These are phyloP conservation scores for Quercus robur DNA, from an alignment of 306 rosid genomes.

Conservation along the genomic window DNA sequence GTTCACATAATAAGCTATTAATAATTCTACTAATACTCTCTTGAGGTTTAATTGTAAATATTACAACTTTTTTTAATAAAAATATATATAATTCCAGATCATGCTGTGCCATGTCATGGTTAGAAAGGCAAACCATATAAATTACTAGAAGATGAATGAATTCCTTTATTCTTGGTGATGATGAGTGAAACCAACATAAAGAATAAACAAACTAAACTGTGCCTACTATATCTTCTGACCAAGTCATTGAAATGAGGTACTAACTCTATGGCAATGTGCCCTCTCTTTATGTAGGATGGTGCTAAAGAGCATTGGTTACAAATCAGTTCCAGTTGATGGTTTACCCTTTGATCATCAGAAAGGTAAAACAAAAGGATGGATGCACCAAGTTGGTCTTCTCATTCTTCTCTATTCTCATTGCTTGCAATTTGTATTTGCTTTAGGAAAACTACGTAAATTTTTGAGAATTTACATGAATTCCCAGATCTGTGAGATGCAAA, in stretches of 20 bases:
- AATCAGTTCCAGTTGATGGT: conserved; percentile 79
- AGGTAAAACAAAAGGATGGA: conserved; percentile 41
- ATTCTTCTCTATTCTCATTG: conserved; percentile 1
- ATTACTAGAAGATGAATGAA: not conserved
- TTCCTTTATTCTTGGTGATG: not conserved
- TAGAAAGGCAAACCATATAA: not conserved
- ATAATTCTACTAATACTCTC: not conserved
- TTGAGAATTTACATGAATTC: not conserved
- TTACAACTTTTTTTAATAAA: not conserved
- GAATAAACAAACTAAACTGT: not conserved
- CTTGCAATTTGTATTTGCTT: not conserved
- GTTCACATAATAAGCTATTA: not conserved
- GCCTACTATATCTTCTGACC: not conserved
- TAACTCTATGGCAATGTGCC: conserved; percentile 9
- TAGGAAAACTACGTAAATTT: no score
- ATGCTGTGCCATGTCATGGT: not conserved
- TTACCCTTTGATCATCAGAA: conserved; percentile 75
- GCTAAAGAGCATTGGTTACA: conserved; percentile 93
- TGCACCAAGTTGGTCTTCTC: not conserved
- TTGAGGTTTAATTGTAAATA: not conserved
- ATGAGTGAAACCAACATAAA: not conserved
- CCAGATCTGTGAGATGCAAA: no score
- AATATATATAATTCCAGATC: not conserved
- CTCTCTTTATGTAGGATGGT: conserved; percentile 59
- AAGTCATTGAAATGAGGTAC: not conserved